Conservation (phyloP, 345 rosid species). For the Citrus glauca region DNA sequence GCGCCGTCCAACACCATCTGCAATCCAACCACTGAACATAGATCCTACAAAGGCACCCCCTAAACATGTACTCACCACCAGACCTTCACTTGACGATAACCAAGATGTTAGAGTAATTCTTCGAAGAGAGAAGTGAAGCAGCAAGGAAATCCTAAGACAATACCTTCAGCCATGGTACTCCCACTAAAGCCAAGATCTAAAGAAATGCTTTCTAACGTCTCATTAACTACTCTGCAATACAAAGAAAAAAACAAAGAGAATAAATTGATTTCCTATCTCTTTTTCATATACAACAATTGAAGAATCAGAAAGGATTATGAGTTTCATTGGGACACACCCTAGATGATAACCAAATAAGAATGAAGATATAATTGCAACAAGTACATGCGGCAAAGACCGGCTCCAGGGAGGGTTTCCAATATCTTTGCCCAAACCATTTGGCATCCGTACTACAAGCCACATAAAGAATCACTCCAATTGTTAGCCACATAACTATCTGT, state of each 20-base stretch:
- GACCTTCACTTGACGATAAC: slow-evolving; percentile 48
- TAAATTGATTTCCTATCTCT: background rate
- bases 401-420: slow-evolving; percentile 74
- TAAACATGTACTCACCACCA: slow-evolving; percentile 89
- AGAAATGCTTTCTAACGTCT: slow-evolving; percentile 88
- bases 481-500: slow-evolving; percentile 1
- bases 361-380: slow-evolving; percentile 71
- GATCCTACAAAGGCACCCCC: slow-evolving; percentile 94
- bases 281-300: slow-evolving; percentile 2
- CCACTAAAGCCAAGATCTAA: slow-evolving; percentile 82
- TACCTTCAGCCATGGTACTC: slow-evolving; percentile 87
- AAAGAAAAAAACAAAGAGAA: background rate
- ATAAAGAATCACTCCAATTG: slow-evolving; percentile 17
- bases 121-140: slow-evolving; percentile 14
- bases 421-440: slow-evolving; percentile 54
- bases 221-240: slow-evolving; percentile 80
- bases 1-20: slow-evolving; percentile 92
- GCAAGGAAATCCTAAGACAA: background rate
- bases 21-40: slow-evolving; percentile 77
- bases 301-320: background rate
- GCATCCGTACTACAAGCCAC: slow-evolving; percentile 40
- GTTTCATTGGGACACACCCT: slow-evolving; percentile 45
- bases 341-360: slow-evolving; percentile 89
- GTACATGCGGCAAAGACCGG: slow-evolving; percentile 71
- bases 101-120: slow-evolving; percentile 15